A percentile compares a stretch with the other conserved stretches of the same genome.
Evolutionary conservation across 2,329 filamentous ascomycete genomes (phyloP).

Genomic region (Dothidotthia symphoricarpi): DNA sequence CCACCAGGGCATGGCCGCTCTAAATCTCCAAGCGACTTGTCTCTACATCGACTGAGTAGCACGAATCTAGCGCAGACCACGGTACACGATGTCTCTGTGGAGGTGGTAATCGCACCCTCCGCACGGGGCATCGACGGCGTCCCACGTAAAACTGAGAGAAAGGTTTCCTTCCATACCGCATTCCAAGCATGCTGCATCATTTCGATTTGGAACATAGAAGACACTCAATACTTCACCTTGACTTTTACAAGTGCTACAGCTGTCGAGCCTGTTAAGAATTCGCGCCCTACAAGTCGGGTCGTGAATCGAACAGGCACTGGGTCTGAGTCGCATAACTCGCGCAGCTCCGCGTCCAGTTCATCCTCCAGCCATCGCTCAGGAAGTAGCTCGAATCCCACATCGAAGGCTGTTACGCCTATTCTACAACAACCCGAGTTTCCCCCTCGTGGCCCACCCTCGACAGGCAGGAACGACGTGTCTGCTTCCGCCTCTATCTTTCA

Average conservation of each 20-base stretch:
- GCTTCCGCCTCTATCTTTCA: slow-evolving; percentile 65
- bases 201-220: slow-evolving; percentile 69
- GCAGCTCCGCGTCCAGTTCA: slow-evolving; percentile 42
- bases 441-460: slow-evolving; percentile 63
- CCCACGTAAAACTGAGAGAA: slow-evolving; percentile 15
- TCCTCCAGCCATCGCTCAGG: slow-evolving; percentile 37
- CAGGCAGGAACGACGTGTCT: slow-evolving; percentile 48
- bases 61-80: slow-evolving; percentile 42
- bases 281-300: slow-evolving; percentile 38
- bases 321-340: slow-evolving; percentile 31
- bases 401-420: slow-evolving; percentile 52
- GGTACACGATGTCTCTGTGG: slow-evolving; percentile 62
- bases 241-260: slow-evolving; percentile 64
- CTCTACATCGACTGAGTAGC: slow-evolving; percentile 31
- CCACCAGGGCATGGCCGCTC: slow-evolving; percentile 6
- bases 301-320: slow-evolving; percentile 45
- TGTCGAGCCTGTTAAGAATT: slow-evolving; percentile 10
- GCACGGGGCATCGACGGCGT: slow-evolving; percentile 10
- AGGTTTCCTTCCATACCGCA: slow-evolving; percentile 26
- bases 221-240: slow-evolving; percentile 68
- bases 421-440: slow-evolving; percentile 63
- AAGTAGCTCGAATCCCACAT: slow-evolving; percentile 35
- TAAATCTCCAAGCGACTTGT: slow-evolving; percentile 6
- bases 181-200: slow-evolving; percentile 73
- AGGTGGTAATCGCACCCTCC: slow-evolving; percentile 62